These are phyloP conservation scores for Ascochyta pisi DNA, from an alignment of 2,329 filamentous ascomycete species.

Conservation along the genomic window DNA sequence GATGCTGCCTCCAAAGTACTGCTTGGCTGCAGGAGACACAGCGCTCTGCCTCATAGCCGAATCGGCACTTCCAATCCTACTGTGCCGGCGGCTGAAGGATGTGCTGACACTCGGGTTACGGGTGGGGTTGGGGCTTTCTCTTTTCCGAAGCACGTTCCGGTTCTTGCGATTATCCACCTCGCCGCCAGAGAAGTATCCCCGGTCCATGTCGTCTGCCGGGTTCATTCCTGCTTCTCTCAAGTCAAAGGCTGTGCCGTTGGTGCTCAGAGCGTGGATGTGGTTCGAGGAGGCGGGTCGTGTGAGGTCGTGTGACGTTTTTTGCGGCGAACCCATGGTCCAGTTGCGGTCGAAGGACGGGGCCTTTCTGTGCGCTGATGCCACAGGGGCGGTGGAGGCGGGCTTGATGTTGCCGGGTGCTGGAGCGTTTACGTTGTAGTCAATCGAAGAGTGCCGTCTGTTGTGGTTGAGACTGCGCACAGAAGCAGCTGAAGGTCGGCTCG, in stretches of 20 bases:
- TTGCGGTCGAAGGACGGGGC: conserved; percentile 65
- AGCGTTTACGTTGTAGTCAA: conserved; percentile 66
- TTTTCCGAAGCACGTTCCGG: conserved; percentile 77
- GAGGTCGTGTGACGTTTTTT: conserved; percentile 37
- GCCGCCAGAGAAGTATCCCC: conserved; percentile 91
- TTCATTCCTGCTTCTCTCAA: conserved; percentile 39
- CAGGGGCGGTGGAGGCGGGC: conserved; percentile 25
- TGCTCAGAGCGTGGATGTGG: conserved; percentile 41
- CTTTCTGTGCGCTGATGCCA: conserved; percentile 56
- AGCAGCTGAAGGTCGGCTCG: conserved; percentile 74
- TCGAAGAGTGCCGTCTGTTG: conserved; percentile 85
- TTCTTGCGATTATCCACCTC: conserved; percentile 76
- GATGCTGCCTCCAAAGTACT: conserved; percentile 67
- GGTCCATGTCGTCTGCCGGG: conserved; percentile 69
- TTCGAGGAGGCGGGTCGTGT: conserved; percentile 44
- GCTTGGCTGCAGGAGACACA: conserved; percentile 67
- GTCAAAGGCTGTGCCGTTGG: conserved; percentile 37
- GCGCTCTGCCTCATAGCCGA: conserved; percentile 68
- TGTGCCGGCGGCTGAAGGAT: conserved; percentile 71
- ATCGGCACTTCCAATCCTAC: conserved; percentile 79
- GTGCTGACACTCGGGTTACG: conserved; percentile 78
- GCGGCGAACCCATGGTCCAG: conserved; percentile 61
- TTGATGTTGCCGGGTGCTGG: conserved; percentile 35
- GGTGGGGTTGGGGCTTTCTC: conserved; percentile 69
- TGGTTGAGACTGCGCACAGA: conserved; percentile 84